phyloP scores from a whole-genome alignment of 1,284 basidiomycete genomes.

The Cryptococcus hybrid region DNA sequence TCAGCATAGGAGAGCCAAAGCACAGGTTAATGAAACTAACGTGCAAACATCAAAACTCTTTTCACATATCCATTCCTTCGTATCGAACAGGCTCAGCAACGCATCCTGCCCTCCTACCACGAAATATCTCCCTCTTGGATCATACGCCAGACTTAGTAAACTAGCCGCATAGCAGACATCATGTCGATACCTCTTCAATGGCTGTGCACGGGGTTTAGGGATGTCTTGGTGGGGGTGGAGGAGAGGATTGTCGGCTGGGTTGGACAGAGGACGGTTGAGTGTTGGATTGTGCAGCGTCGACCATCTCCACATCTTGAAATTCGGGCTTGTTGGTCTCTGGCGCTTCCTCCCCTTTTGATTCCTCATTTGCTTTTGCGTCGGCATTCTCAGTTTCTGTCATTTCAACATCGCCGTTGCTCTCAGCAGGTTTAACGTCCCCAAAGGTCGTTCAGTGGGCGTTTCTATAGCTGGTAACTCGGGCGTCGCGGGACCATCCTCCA shows the following conservation, averaged over 20 bases:
- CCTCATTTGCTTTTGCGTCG: constrained; percentile 1
- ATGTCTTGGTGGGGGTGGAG: constrained; percentile 6
- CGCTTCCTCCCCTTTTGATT: background rate
- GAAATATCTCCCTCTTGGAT: constrained; percentile 33
- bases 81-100: constrained; percentile 33
- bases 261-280: constrained; percentile 1
- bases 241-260: constrained; percentile 9
- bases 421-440: background rate
- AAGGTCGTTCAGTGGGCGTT: too few species aligned
- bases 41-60: constrained; percentile 37
- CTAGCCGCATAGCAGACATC: constrained; percentile 22
- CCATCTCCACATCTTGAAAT: constrained; percentile 53
- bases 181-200: constrained; percentile 28
- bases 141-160: constrained; percentile 30
- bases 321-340: constrained; percentile 54
- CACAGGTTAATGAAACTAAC: constrained; percentile 7
- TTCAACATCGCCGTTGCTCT: background rate
- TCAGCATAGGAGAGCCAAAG: background rate
- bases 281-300: constrained; percentile 27
- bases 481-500: too few species aligned
- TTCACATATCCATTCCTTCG: constrained; percentile 35
- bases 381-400: background rate
- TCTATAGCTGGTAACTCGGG: too few species aligned
- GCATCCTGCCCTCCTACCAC: constrained; percentile 44
- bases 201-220: constrained; percentile 21